Conservation (phyloP, 2,329 filamentous ascomycete species). For the Cladorrhinum sp. region DNA sequence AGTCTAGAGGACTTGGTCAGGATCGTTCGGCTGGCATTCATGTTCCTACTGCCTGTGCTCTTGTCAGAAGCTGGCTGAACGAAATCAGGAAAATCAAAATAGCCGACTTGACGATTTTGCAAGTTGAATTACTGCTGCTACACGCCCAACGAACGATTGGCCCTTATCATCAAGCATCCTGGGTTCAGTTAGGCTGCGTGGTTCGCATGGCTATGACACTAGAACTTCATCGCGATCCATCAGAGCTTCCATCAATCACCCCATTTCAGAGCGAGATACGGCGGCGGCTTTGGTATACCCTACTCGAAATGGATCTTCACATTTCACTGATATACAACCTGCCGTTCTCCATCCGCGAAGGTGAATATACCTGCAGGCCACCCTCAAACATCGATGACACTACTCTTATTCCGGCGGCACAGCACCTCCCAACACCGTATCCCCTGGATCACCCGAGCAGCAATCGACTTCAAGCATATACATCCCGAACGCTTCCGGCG, state of each 20-base stretch:
- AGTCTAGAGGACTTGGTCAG: conserved; percentile 48
- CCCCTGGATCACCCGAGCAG: conserved; percentile 53
- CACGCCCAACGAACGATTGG: conserved; percentile 52
- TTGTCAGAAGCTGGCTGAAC: conserved; percentile 54
- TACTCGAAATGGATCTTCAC: conserved; percentile 56
- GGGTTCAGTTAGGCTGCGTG: conserved; percentile 54
- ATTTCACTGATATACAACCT: conserved; percentile 52
- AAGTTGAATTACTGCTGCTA: conserved; percentile 52
- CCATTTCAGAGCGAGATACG: conserved; percentile 53
- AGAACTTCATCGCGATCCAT: conserved; percentile 56
- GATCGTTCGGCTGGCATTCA: conserved; percentile 55
- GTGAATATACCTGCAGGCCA: conserved; percentile 52
- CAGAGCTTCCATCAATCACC: conserved; percentile 49
- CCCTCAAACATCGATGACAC: conserved; percentile 53
- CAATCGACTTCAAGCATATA: conserved; percentile 54
- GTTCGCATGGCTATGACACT: conserved; percentile 59
- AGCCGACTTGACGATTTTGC: conserved; percentile 51
- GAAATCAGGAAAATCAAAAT: conserved; percentile 50
- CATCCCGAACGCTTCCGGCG: conserved; percentile 47
- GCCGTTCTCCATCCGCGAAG: conserved; percentile 50
- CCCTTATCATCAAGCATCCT: conserved; percentile 48
- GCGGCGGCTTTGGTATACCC: conserved; percentile 55
- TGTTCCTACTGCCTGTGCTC: conserved; percentile 54
- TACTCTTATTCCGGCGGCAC: conserved; percentile 48
- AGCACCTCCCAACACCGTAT: conserved; percentile 46